Conservation (phyloP, 495 filamentous ascomycete species). For the Echria macrotheca region DNA sequence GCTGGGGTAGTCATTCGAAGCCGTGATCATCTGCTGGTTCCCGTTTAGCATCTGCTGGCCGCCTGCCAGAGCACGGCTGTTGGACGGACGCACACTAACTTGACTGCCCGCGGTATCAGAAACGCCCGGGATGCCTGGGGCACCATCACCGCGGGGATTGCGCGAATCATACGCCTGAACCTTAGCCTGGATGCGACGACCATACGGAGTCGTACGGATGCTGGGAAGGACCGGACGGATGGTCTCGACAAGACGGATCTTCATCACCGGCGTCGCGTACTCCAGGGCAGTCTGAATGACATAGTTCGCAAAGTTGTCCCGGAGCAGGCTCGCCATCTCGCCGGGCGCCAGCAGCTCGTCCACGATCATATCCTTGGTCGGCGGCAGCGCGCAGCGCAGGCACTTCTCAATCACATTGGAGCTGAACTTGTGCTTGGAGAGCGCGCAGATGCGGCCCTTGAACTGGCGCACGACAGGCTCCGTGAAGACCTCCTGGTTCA, state of each 20-base stretch:
- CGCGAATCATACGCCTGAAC: slow-evolving; percentile 51
- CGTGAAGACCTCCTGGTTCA: slow-evolving; percentile 75
- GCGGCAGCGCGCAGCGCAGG: slow-evolving; percentile 67
- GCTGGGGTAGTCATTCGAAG: background rate
- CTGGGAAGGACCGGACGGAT: slow-evolving; percentile 77
- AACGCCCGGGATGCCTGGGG: slow-evolving; percentile 30
- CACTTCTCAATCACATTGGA: slow-evolving; percentile 85
- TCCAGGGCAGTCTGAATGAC: slow-evolving; percentile 96
- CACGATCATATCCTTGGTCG: slow-evolving; percentile 72
- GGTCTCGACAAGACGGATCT: slow-evolving; percentile 66
- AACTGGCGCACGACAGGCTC: slow-evolving; percentile 78
- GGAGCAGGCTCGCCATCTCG: slow-evolving; percentile 80
- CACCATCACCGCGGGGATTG: slow-evolving; percentile 8
- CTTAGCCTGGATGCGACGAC: slow-evolving; percentile 85
- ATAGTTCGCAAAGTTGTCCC: slow-evolving; percentile 93
- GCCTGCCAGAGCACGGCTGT: slow-evolving; percentile 17
- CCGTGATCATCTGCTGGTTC: slow-evolving; percentile 18
- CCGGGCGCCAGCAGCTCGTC: slow-evolving; percentile 68
- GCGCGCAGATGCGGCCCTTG: slow-evolving; percentile 59
- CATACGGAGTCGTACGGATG: slow-evolving; percentile 85
- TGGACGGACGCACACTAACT: slow-evolving; percentile 29
- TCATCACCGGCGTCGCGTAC: slow-evolving; percentile 65
- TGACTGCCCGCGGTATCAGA: slow-evolving; percentile 38
- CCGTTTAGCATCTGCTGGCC: too few species aligned
- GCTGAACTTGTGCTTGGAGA: slow-evolving; percentile 98